Base-by-base conservation (phyloP, 176 grass and related monocot genomes). In the Hordeum marinum region DNA sequence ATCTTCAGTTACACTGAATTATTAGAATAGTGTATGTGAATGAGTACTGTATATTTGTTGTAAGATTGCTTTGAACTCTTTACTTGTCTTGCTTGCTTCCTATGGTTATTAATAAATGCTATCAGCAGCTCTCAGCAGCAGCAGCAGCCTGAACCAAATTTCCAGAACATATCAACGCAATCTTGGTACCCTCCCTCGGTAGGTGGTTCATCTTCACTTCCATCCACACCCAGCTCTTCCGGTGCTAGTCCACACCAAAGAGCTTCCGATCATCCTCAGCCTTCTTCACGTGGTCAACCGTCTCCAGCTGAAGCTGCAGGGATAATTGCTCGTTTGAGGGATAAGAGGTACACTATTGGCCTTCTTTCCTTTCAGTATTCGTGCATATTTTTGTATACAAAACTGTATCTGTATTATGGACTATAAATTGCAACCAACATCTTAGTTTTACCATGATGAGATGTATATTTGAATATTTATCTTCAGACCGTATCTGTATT, bases 111-210 rank as follows among this genome's bases (percentile, higher is more conserved):
- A 87, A 70, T 87, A 75, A n/a, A 82, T 94, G 68, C 55, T 64
- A 72, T 58, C 78, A 85, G 83, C 67, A 83, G 85, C 75, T 79
- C 87, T 67, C 90, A 89, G 83, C 70, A 73, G 70, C 52, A 48
- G 72, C 95, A 89, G 79, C 83, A 89, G 52, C 21, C 87, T 82
- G 89, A 87, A 60, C 26, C 90, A 26, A 98, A 89, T 89, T 89
- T 92, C 58, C 91, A 89, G 78, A 92, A 92, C 34, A 90, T 75
- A 27, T 64, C 93, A 80, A 68, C 83, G 8, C 92, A 98, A 50
- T 91, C 95, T 9, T 98, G 96, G 96, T 92, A 94, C 69, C 91
- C 96, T 78, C 89, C 89, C 24, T 92, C 93, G 2, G 89, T 94
- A 37, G 62, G 55, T 15, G 52, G 75, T 80, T 90, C 95, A 54